Evolutionary conservation across 2,329 filamentous ascomycete genomes (phyloP), one percentile per base, ranked within the genome.

Genomic region (Monosporascus sp.): DNA sequence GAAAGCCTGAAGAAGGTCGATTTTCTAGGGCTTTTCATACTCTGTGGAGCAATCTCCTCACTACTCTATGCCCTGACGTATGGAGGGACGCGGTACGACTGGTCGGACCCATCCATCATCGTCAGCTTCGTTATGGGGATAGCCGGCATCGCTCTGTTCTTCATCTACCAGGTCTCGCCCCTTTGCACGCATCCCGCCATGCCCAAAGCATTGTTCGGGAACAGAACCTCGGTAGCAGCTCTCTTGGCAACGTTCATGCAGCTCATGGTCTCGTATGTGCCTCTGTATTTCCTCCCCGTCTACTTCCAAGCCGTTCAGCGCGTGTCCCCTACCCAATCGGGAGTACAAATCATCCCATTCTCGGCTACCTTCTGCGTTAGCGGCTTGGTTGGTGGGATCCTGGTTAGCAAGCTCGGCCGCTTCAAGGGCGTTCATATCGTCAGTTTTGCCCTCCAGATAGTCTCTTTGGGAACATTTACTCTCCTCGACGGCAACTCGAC

Each of bases 291-390:
- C 54, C 53, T 74, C 2, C 71, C 72, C 0, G 53, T 75, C 15
- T 76, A 74, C 57, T 75, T 75, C 56, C 71, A 75, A 50, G 66
- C 61, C 3, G 66, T 75, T 0, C 60, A 61, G 3, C 50, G 50
- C 1, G 54, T 61, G 5, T 55, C 62, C 1, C 63, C 72, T 0
- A 54, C 57, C 0, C 53, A 58, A 1, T 55, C 62, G 1, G 64
- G 57, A n/a, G 56, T 65, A 7, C 38, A 56, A 18, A 31, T 61
- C n/a, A 56, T 65, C 20, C 50, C 65, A 11, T 20, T 45, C 24
- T 45, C 17, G 56, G 66, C 61, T 54, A 51, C 1, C 60, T 61
- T 1, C 54, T 27, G 57, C 42, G 51, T 64, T 20, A 7, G 42
- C 15, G 59, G 53, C 31, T 51, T 66, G 18, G 54, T 59, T 22